Base-by-base conservation (phyloP, 345 rosid species). In the Linum tenue region DNA sequence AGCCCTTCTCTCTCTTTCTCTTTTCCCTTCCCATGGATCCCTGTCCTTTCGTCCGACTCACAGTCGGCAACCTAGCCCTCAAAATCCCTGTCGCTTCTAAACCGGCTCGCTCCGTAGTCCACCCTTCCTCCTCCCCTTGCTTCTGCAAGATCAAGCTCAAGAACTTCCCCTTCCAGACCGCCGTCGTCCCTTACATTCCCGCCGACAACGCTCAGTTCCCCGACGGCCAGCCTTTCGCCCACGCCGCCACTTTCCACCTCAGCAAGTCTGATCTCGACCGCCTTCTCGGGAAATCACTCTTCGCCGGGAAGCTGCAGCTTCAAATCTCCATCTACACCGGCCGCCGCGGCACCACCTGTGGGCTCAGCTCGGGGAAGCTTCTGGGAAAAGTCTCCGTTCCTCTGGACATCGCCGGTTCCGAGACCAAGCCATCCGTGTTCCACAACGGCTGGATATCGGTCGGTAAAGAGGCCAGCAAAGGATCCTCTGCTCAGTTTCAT, bases 31-130 rank as follows among this genome's bases (percentile, higher is more conserved):
- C 15, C n/a, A 92, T 92, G 98, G 98, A 92, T 81, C 97, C 97
- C 11, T 90, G 97, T 73, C 97, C 94, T 55, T 92, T 87, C 81
- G 82, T 89, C 39, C 92, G 95, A 44, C 76, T 92, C 16, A 80
- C 94, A 14, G 86, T 92, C 1, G 84, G 80, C 22, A 83, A 81
- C 60, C 80, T 92, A 15, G 95, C 92, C 38, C 78, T 92, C 59
- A 86, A 84, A 67, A 66, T 89, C 59, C 95, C 98, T 3, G 71
- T 78, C 1, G 88, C 91, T 4, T 65, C 94, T 2, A 89, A 82
- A 53, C 84, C 95, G 0, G 76, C 89, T 3, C 76, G 79, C 74
- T 86, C 98, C 65, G 88, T 83, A 59, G 88, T 90, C 39, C 97
- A 87, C 61, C 97, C 92, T 0, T 79, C 87, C 35, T 86, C 94